phyloP scores from a whole-genome alignment of 495 filamentous ascomycete species.

The Jackrogersella multiformis region DNA sequence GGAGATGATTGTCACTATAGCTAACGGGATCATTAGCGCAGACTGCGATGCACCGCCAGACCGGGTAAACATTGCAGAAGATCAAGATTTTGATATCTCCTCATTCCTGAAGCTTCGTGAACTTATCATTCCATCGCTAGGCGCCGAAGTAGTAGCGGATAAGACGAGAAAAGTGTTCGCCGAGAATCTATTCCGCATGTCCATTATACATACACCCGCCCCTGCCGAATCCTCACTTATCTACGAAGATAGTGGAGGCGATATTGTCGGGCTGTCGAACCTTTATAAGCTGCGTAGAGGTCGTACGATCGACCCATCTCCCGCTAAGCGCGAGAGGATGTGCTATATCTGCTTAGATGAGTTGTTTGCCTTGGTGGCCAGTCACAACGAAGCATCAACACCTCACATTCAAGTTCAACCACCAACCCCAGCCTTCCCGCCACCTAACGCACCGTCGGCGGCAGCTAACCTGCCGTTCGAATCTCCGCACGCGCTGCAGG shows the following conservation, averaged over 20 bases:
- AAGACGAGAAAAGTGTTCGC: slow-evolving; percentile 74
- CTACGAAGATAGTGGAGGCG: slow-evolving; percentile 43
- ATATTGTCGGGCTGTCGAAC: slow-evolving; percentile 64
- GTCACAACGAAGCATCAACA: slow-evolving; percentile 49
- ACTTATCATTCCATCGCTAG: slow-evolving; percentile 79
- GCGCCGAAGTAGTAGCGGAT: slow-evolving; percentile 70
- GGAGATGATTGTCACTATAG: slow-evolving; percentile 66
- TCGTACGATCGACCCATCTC: slow-evolving; percentile 72
- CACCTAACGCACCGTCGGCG: slow-evolving; percentile 1
- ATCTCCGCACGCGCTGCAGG: slow-evolving; percentile 47
- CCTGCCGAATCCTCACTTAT: slow-evolving; percentile 68
- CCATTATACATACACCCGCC: slow-evolving; percentile 78
- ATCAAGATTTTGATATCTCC: slow-evolving; percentile 82
- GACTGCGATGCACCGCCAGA: slow-evolving; percentile 57
- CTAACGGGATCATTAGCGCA: slow-evolving; percentile 67
- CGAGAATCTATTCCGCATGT: slow-evolving; percentile 79
- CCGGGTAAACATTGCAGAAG: slow-evolving; percentile 59
- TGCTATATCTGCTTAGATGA: slow-evolving; percentile 83
- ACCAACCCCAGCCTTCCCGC: slow-evolving; percentile 41
- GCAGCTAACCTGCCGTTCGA: slow-evolving; percentile 35
- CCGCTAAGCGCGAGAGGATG: slow-evolving; percentile 74
- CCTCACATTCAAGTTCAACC: slow-evolving; percentile 43
- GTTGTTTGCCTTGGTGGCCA: slow-evolving; percentile 75
- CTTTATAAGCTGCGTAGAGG: slow-evolving; percentile 74
- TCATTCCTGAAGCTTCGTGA: slow-evolving; percentile 73